Conservation (phyloP, 306 rosid species). For the Malus orientalis region DNA sequence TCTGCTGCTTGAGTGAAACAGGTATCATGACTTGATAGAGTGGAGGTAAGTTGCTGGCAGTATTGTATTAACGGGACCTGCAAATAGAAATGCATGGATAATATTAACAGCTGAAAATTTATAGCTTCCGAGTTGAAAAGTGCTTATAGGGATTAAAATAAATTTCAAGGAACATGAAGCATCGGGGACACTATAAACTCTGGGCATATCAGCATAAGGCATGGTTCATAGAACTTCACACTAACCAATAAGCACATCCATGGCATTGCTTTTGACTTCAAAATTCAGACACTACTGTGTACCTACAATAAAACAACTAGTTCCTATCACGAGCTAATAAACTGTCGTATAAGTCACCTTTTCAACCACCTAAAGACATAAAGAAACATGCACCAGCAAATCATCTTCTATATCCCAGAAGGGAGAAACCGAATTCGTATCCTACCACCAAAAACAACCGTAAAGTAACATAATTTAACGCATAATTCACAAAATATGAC, state of each 20-base stretch:
- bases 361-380: background rate
- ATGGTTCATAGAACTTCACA: background rate
- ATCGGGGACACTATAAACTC: background rate
- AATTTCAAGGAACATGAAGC: background rate
- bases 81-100: conserved; percentile 8
- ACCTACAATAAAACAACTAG: background rate
- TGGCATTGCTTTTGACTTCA: background rate
- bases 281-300: background rate
- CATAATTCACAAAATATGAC: background rate
- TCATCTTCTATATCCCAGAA: background rate
- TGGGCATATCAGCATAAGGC: background rate
- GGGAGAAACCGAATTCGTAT: background rate
- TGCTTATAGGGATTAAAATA: background rate
- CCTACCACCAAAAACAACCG: background rate
- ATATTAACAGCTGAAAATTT: background rate
- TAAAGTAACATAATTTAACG: background rate
- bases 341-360: background rate
- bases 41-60: conserved; percentile 82
- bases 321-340: background rate
- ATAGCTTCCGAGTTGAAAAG: background rate
- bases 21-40: conserved; percentile 84
- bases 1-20: conserved; percentile 98
- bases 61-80: conserved; percentile 96
- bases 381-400: background rate
- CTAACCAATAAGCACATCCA: background rate